Evolutionary conservation across 352 stramenopile genomes (phyloP).

Genomic region (Pythium phragmiticola): DNA sequence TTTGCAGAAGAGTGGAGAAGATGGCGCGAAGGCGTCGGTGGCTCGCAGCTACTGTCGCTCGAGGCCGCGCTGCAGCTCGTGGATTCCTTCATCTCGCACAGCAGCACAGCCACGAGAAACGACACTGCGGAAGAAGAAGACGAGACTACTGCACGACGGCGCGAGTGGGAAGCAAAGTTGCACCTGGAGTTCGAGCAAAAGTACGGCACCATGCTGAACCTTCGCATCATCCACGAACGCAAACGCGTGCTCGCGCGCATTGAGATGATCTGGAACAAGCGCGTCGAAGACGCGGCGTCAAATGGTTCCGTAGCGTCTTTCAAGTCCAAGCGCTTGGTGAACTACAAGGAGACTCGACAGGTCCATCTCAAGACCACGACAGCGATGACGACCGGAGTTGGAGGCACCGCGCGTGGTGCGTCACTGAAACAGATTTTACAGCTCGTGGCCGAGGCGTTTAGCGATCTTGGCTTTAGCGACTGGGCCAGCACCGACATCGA

Average conservation of each 20-base stretch:
- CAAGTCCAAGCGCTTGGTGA: neutral
- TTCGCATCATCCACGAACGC: slow-evolving; percentile 56
- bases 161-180: slow-evolving; percentile 34
- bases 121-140: neutral
- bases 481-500: slow-evolving; percentile 58
- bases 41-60: neutral
- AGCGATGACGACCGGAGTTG: neutral
- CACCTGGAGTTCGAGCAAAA: slow-evolving; percentile 50
- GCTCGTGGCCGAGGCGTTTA: slow-evolving; percentile 40
- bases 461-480: slow-evolving; percentile 44
- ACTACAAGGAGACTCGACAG: neutral
- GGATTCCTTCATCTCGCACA: slow-evolving; percentile 2
- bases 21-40: neutral
- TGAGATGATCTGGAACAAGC: slow-evolving; percentile 41
- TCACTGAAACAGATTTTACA: slow-evolving; percentile 24
- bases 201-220: slow-evolving; percentile 51
- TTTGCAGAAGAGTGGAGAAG: slow-evolving; percentile 7
- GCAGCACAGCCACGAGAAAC: neutral
- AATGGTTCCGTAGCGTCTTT: neutral
- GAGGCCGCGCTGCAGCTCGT: slow-evolving; percentile 4
- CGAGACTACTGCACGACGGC: neutral
- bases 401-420: neutral
- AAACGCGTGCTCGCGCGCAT: slow-evolving; percentile 49
- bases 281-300: slow-evolving; percentile 2
- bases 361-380: neutral